Evolutionary conservation across 2,329 filamentous ascomycete genomes (phyloP).

Genomic region (Aspergillus caelatus): DNA sequence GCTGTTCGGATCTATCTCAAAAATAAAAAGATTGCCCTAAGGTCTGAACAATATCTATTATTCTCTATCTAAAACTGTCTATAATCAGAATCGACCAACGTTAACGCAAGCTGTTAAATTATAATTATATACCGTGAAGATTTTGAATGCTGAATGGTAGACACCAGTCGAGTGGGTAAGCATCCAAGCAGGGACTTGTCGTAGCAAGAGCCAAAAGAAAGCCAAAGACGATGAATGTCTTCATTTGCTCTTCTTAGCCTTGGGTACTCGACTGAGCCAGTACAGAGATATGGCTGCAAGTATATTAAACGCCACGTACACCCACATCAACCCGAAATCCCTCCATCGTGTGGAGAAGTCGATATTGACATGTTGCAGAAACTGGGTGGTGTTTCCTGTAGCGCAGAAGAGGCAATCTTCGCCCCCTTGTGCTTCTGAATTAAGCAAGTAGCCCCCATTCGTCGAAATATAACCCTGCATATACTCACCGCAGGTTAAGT

Average conservation of each 20-base stretch:
- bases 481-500: slow-evolving; percentile 9
- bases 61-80: neutral
- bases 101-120: neutral
- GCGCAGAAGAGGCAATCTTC: slow-evolving; percentile 5
- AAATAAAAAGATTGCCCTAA: neutral
- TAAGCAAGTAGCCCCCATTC: slow-evolving; percentile 5
- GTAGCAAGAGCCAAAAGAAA: neutral
- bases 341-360: neutral
- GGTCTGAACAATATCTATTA: neutral
- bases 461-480: slow-evolving; percentile 7
- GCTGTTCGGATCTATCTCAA: neutral
- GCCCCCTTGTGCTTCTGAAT: neutral
- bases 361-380: neutral
- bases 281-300: neutral
- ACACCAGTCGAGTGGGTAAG: neutral
- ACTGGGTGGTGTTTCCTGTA: slow-evolving; percentile 1
- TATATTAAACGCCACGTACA: neutral
- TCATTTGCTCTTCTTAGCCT: neutral
- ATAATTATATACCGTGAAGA: neutral
- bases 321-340: neutral
- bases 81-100: neutral
- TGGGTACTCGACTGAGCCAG: neutral
- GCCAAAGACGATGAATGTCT: neutral
- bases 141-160: neutral
- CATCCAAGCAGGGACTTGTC: neutral